These are phyloP conservation scores for Fomitopsis pinicola DNA, from an alignment of 1,284 basidiomycete species.

Conservation along the genomic window DNA sequence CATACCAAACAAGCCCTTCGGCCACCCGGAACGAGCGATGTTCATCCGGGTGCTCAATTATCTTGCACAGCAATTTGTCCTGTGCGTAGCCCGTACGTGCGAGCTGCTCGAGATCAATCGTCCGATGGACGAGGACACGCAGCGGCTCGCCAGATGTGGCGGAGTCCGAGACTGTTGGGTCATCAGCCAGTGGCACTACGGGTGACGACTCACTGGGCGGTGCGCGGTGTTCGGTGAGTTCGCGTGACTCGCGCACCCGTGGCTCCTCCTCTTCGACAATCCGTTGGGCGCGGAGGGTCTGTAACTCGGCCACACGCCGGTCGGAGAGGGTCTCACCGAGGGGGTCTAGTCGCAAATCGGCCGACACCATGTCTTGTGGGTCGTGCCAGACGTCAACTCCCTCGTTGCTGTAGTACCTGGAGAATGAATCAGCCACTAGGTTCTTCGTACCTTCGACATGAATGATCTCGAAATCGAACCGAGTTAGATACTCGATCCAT, in stretches of 20 bases:
- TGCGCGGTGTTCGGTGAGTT: not conserved
- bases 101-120: not conserved
- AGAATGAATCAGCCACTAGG: slow-evolving; percentile 30
- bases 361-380: slow-evolving; percentile 24
- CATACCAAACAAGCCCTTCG: slow-evolving; percentile 8
- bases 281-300: not conserved
- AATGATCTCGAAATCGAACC: slow-evolving; percentile 28
- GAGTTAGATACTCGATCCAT: slow-evolving; percentile 32
- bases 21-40: not conserved
- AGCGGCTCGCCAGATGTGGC: not conserved
- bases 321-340: slow-evolving; percentile 17
- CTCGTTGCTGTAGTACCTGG: slow-evolving; percentile 29
- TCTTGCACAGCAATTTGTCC: not conserved
- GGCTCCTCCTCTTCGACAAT: not conserved
- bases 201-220: not conserved
- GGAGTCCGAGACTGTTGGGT: not conserved
- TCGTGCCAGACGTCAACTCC: slow-evolving; percentile 12
- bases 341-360: slow-evolving; percentile 23
- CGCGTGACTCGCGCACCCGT: not conserved
- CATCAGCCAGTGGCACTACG: not conserved
- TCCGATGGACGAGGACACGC: not conserved
- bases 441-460: slow-evolving; percentile 31
- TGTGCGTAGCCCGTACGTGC: not conserved
- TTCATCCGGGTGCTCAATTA: not conserved
- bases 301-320: slow-evolving; percentile 2